Percentiles rank a stretch among this genome's conserved stretches.
Conservation (phyloP, 2,329 filamentous ascomycete species). For the Laburnicola sp. region DNA sequence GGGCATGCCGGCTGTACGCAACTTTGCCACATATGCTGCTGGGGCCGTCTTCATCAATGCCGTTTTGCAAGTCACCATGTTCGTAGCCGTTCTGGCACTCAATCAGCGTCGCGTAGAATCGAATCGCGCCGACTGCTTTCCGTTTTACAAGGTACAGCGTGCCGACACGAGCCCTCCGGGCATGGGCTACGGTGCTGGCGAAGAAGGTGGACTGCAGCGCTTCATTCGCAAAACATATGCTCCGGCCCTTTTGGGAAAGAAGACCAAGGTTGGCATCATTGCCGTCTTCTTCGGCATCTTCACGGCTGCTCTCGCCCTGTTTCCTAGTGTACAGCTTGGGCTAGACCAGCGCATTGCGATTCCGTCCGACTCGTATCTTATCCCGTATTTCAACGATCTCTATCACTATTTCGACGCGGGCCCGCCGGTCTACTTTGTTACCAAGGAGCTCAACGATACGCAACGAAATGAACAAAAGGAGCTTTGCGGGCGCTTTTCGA, state of each 20-base stretch:
- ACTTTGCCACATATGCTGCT: constrained; percentile 95
- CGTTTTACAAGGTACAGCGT: constrained; percentile 79
- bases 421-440: constrained; percentile 95
- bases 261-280: constrained; percentile 75
- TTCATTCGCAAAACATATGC: constrained; percentile 93
- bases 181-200: constrained; percentile 72
- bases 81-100: constrained; percentile 84
- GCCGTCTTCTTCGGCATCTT: constrained; percentile 85
- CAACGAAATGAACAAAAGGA: constrained; percentile 76
- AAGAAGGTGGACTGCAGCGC: constrained; percentile 79
- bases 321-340: constrained; percentile 83
- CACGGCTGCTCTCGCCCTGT: constrained; percentile 78
- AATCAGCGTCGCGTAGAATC: constrained; percentile 92
- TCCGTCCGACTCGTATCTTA: constrained; percentile 90
- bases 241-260: constrained; percentile 75
- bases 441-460: constrained; percentile 77
- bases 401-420: constrained; percentile 90
- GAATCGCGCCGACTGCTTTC: constrained; percentile 86
- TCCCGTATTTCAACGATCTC: constrained; percentile 94
- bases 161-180: constrained; percentile 70
- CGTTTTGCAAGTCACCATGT: constrained; percentile 95
- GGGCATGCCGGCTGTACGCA: constrained; percentile 95
- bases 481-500: constrained; percentile 87
- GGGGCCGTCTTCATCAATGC: constrained; percentile 98
- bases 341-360: constrained; percentile 94